Percentiles rank a stretch among this genome's conserved stretches.
These are phyloP conservation scores for Salix viminalis DNA, from an alignment of 345 rosid species.

Conservation along the genomic window DNA sequence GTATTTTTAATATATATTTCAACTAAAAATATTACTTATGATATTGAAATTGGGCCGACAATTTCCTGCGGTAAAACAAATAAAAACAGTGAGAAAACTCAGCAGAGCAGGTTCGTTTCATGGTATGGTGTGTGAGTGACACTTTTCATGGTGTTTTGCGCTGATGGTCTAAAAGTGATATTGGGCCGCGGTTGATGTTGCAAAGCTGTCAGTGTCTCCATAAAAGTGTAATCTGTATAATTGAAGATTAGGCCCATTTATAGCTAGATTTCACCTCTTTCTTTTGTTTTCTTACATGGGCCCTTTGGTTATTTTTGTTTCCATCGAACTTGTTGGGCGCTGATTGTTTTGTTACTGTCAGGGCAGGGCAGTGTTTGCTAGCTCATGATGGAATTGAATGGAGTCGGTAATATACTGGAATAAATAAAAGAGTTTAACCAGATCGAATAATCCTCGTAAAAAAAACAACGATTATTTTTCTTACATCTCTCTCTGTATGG, in stretches of 20 bases:
- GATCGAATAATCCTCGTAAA: no score
- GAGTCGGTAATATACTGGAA: neutral
- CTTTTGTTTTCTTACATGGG: neutral
- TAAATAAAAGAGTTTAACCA: no score
- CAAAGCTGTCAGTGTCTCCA: no score
- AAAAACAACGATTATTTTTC: no score
- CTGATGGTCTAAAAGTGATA: neutral
- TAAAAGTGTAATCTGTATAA: no score
- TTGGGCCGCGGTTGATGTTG: slow-evolving; percentile 10
- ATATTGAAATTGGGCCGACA: neutral
- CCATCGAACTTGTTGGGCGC: neutral
- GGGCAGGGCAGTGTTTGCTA: neutral
- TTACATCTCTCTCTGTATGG: no score
- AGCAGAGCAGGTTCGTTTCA: neutral
- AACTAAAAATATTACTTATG: no score
- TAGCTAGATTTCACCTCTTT: slow-evolving; percentile 15
- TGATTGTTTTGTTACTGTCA: neutral
- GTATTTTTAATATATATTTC: no score
- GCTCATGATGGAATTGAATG: neutral
- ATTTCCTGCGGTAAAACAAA: neutral
- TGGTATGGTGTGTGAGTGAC: neutral
- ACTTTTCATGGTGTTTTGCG: slow-evolving; percentile 1
- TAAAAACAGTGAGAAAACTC: no score
- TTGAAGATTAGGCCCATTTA: slow-evolving; percentile 11
- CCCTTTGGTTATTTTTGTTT: neutral